Conservation (phyloP, 495 filamentous ascomycete species). For the Aspergillus hancockii region DNA sequence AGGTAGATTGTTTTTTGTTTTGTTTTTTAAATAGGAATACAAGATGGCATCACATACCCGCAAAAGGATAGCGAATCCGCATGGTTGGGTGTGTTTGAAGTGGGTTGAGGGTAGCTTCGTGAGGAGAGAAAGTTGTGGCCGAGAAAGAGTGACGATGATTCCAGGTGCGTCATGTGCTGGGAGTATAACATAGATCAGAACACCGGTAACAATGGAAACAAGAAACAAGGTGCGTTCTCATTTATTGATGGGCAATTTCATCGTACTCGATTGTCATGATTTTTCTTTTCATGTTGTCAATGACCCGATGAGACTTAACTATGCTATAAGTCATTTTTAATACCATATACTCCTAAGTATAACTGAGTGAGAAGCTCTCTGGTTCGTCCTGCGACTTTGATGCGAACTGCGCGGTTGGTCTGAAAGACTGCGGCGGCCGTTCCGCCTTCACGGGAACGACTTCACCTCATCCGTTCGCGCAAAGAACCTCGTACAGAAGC, state of each 20-base stretch:
- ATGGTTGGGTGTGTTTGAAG: constrained; percentile 38
- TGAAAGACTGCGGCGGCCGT: constrained; percentile 34
- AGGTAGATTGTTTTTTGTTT: background rate
- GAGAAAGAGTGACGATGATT: constrained; percentile 24
- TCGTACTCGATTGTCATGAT: background rate
- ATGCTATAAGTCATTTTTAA: too few species aligned
- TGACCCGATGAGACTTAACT: too few species aligned
- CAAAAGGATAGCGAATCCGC: constrained; percentile 74
- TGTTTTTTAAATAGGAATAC: background rate
- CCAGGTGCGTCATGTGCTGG: constrained; percentile 36
- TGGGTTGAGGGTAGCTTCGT: constrained; percentile 1
- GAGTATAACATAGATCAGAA: background rate
- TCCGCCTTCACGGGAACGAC: constrained; percentile 37
- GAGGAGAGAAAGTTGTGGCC: constrained; percentile 20
- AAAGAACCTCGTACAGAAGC: constrained; percentile 43
- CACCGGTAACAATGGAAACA: background rate
- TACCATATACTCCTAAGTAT: too few species aligned
- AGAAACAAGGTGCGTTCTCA: background rate
- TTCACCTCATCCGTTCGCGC: constrained; percentile 44
- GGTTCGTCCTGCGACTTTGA: background rate
- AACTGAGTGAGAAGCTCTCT: too few species aligned
- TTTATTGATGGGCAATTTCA: background rate
- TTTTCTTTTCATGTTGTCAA: too few species aligned
- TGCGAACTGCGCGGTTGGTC: constrained; percentile 31
- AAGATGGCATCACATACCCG: constrained; percentile 63